phyloP scores from a whole-genome alignment of 352 stramenopile species.

The Globisporangium yorkense region DNA sequence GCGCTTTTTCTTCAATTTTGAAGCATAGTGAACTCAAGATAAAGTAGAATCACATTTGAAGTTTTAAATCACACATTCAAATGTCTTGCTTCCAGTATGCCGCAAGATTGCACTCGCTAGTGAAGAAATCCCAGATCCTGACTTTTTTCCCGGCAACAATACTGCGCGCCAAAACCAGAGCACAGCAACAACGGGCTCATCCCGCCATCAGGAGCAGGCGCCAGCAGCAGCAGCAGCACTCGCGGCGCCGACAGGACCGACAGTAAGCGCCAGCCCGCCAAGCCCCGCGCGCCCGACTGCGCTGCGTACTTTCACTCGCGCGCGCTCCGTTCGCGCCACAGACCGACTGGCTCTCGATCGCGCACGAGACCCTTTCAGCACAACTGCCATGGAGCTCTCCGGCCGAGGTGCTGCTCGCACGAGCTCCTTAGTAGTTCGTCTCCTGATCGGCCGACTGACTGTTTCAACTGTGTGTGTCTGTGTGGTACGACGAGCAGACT shows the following conservation, averaged over 20 bases:
- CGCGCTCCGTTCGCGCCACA: too few relatives aligned
- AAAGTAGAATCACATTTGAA: background rate
- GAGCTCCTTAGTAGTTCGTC: background rate
- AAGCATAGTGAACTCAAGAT: background rate
- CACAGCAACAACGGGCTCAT: background rate
- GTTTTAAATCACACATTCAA: background rate
- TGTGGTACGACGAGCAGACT: conserved; percentile 17
- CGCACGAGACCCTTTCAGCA: background rate
- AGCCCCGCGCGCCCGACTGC: too few relatives aligned
- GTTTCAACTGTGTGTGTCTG: conserved; percentile 8
- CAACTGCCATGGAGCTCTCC: conserved; percentile 6
- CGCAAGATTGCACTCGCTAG: background rate
- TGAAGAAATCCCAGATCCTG: background rate
- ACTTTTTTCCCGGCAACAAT: background rate
- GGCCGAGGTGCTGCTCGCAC: conserved; percentile 4
- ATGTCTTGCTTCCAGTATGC: background rate
- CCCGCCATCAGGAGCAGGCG: background rate
- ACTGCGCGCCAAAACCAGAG: background rate
- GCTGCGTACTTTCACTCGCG: too few relatives aligned
- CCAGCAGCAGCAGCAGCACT: background rate
- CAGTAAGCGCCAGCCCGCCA: background rate
- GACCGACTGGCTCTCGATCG: background rate
- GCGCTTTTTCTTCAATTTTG: background rate
- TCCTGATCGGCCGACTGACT: background rate
- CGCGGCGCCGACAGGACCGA: background rate